phyloP scores from a whole-genome alignment of 306 rosid species.

The Prunus kanzakura region DNA sequence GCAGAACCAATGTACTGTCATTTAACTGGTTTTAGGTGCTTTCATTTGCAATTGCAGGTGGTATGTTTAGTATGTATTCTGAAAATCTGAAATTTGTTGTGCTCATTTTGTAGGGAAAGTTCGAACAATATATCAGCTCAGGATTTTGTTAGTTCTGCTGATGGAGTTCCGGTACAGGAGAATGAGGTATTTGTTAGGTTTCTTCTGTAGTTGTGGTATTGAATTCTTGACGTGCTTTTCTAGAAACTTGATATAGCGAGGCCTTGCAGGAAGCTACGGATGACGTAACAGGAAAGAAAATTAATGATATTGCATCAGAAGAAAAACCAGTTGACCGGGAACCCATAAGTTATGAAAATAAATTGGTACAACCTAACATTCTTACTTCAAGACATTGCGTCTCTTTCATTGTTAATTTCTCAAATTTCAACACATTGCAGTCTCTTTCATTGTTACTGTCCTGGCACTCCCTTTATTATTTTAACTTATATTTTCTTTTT shows the following conservation, averaged over 20 bases:
- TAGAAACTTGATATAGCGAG: slow-evolving; percentile 29
- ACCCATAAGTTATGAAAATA: slow-evolving; percentile 57
- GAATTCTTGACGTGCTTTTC: slow-evolving; percentile 22
- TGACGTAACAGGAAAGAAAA: slow-evolving; percentile 46
- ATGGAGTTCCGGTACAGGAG: slow-evolving; percentile 44
- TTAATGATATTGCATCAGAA: slow-evolving; percentile 49
- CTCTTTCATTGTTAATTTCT: neutral
- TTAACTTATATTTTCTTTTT: slow-evolving; percentile 14
- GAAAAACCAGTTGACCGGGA: slow-evolving; percentile 68
- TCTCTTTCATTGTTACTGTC: slow-evolving; percentile 9
- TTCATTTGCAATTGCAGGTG: neutral
- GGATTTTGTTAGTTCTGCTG: slow-evolving; percentile 45
- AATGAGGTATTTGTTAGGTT: slow-evolving; percentile 45
- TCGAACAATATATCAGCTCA: slow-evolving; percentile 33
- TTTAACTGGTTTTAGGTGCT: slow-evolving; percentile 18
- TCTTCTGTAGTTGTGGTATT: slow-evolving; percentile 18
- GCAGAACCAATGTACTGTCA: slow-evolving; percentile 54
- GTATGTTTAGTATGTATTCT: neutral
- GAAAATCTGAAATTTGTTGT: slow-evolving; percentile 16
- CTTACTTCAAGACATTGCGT: neutral
- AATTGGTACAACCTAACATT: slow-evolving; percentile 48
- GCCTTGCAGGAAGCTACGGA: slow-evolving; percentile 52
- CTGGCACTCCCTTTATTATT: slow-evolving; percentile 14
- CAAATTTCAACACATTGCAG: neutral
- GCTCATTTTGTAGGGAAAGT: slow-evolving; percentile 45